Evolutionary conservation across 805 yeast genomes (phyloP).

Genomic region (Wickerhamiella siamensis): DNA sequence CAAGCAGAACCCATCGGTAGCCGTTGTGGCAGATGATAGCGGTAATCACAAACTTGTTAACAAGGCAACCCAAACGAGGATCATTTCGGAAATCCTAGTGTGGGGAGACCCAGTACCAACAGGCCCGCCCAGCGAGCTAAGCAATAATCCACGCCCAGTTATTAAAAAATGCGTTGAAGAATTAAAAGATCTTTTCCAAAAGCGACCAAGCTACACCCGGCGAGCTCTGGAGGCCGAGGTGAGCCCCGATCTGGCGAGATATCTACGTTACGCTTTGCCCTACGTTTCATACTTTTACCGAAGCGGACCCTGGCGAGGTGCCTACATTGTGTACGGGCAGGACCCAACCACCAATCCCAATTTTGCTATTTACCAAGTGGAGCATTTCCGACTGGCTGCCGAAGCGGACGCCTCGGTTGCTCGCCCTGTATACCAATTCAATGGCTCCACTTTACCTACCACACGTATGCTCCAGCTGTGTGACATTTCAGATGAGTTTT

Average conservation of each 20-base stretch:
- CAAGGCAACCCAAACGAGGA: constrained; percentile 18
- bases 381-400: constrained; percentile 49
- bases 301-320: constrained; percentile 91
- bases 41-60: constrained; percentile 25
- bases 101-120: constrained; percentile 26
- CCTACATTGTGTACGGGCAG: constrained; percentile 63
- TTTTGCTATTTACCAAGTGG: constrained; percentile 64
- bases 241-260: constrained; percentile 12
- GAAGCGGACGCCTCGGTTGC: constrained; percentile 10
- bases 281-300: constrained; percentile 67
- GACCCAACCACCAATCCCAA: constrained; percentile 49
- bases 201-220: constrained; percentile 77
- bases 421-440: constrained; percentile 38
- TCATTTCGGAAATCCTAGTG: constrained; percentile 22
- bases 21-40: constrained; percentile 40
- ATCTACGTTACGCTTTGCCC: constrained; percentile 63
- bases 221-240: constrained; percentile 36
- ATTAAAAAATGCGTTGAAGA: constrained; percentile 25
- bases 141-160: constrained; percentile 29
- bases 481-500: constrained; percentile 55
- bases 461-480: constrained; percentile 67
- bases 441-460: constrained; percentile 55
- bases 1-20: constrained; percentile 51
- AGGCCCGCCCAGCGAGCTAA: constrained; percentile 28
- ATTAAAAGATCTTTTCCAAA: constrained; percentile 36